Base-by-base conservation (phyloP, 1,139 yeast species). In the Sugiyamaella castrensis region DNA sequence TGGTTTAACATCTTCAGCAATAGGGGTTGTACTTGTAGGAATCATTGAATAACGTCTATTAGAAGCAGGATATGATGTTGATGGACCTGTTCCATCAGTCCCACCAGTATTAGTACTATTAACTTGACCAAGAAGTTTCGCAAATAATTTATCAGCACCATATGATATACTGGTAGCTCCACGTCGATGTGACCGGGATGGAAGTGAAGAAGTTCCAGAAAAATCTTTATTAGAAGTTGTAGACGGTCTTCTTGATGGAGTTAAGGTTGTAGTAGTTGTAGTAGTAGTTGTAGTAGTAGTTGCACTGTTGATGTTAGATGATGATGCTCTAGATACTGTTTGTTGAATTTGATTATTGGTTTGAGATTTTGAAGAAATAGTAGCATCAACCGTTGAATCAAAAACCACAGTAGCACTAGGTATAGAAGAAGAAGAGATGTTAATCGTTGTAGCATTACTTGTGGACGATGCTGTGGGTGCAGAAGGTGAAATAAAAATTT, bases 131-230 rank as follows among this genome's bases (percentile, higher is more conserved):
- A 62, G 54, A 36, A 62, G 45, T 53, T 57, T 59, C 46, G 65
- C 55, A 41, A 62, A 58, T 24, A 58, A 48, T 44, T 54, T 55
- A 49, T 60, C 64, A 8, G 63, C 64, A 8, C 63, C 62, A 41
- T 61, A 63, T 2, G 67, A 63, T 24, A 63, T 60, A 40, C 62
- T 56, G 30, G 62, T 57, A 15, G 63, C 58, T 4, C 59, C 62
- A 13, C 65, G 58, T 10, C 57, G 53, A 46, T 61, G 65, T 6
- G 50, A n/a, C 5, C 44, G 38, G 9, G 32, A 24, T n/a, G 47
- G 40, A 28, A 30, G 12, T 4, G 42, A 43, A n/a, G 32, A 24
- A 4, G 12, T 43, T 28, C 11, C 47, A 27, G 38, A 37, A 29
- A 41, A 28, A n/a, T 40, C 44, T 40, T 40, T 37, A 4, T 31